phyloP scores from a whole-genome alignment of 2,329 filamentous ascomycete genomes.

The Colletotrichum truncatum region DNA sequence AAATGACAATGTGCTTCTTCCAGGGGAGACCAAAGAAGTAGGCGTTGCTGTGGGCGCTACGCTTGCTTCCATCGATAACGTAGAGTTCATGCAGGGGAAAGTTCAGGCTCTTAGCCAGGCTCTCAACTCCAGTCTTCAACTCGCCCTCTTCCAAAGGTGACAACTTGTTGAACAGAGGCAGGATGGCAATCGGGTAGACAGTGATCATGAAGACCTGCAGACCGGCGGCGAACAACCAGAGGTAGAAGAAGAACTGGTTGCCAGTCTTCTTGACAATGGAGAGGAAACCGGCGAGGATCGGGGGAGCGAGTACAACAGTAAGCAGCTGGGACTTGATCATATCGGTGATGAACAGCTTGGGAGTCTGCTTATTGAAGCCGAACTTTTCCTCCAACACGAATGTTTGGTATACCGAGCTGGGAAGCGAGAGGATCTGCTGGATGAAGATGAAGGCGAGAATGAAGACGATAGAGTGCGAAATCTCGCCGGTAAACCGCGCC shows the following conservation, averaged over 20 bases:
- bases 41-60: conserved; percentile 87
- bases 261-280: conserved; percentile 95
- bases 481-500: conserved; percentile 85
- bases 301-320: conserved; percentile 80
- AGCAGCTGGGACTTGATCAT: conserved; percentile 91
- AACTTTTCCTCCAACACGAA: conserved; percentile 97
- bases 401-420: conserved; percentile 88
- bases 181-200: conserved; percentile 92
- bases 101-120: conserved; percentile 81
- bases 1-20: conserved; percentile 99
- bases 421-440: conserved; percentile 81
- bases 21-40: conserved; percentile 98
- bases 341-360: conserved; percentile 87
- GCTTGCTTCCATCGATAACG: conserved; percentile 92
- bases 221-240: conserved; percentile 91
- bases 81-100: conserved; percentile 94
- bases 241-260: conserved; percentile 95
- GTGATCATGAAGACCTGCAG: conserved; percentile 96
- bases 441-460: conserved; percentile 87
- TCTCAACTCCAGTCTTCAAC: conserved; percentile 89
- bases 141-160: conserved; percentile 88
- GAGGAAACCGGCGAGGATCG: conserved; percentile 91
- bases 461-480: conserved; percentile 92
- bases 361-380: conserved; percentile 98
- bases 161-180: conserved; percentile 98